phyloP scores from a whole-genome alignment of 495 filamentous ascomycete species.

The Trichoderma orchidacearum region DNA sequence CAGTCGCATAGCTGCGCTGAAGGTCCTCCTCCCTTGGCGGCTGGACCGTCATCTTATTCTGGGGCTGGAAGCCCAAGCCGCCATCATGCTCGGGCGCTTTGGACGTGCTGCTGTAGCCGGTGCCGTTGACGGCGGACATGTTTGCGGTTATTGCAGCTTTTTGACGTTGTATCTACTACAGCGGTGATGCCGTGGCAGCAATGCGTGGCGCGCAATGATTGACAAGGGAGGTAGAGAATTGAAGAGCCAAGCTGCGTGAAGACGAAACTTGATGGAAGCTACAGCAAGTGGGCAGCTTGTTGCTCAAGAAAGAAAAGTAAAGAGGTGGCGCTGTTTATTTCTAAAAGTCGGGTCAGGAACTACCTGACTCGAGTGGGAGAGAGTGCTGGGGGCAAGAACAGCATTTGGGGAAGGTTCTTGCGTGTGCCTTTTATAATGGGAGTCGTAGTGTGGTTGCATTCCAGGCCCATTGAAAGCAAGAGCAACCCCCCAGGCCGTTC shows the following conservation, averaged over 20 bases:
- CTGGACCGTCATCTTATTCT: slow-evolving; percentile 57
- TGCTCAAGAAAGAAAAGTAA: background rate
- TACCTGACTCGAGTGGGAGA: too few relatives aligned
- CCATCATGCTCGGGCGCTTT: background rate
- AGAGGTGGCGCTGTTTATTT: too few relatives aligned
- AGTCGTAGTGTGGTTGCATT: background rate
- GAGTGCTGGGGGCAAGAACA: background rate
- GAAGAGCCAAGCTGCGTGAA: background rate
- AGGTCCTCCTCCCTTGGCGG: slow-evolving; percentile 73
- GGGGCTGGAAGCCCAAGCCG: slow-evolving; percentile 20
- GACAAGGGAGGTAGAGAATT: too few relatives aligned
- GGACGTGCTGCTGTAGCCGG: background rate
- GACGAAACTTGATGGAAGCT: background rate
- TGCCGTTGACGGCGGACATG: background rate
- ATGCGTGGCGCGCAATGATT: too few relatives aligned
- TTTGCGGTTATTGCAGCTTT: background rate
- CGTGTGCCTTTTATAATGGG: background rate
- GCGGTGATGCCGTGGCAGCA: background rate
- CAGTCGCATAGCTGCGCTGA: slow-evolving; percentile 74
- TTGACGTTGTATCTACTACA: background rate
- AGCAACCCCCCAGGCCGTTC: too few relatives aligned
- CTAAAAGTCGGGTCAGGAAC: too few relatives aligned
- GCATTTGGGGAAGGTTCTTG: background rate
- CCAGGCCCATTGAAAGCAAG: background rate
- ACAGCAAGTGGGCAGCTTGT: background rate